Base-by-base conservation (phyloP, 202 grass and related monocot species). In the Setaria viridis region DNA sequence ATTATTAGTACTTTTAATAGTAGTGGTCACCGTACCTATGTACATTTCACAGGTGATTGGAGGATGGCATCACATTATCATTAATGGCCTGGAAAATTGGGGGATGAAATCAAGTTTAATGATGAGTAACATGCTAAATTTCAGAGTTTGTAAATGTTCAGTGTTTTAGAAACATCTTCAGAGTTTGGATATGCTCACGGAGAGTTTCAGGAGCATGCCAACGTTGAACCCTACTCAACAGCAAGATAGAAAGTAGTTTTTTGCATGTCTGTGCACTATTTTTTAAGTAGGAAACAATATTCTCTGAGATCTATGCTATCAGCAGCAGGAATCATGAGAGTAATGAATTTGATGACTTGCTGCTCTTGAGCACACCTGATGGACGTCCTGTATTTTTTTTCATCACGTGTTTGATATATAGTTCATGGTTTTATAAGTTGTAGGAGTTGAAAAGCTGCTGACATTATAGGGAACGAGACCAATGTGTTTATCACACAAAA, bases 311-410 rank as follows among this genome's bases (percentile, higher is more conserved):
- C 39, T 41, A 41, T 41, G 39, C 4, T 41, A 41, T 41, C 4
- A 0, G 39, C 39, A 41, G 39, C 5, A 5, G 4, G 39, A 41
- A 41, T 6, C 5, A 41, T 6, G 39, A 39, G 4, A 4, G 5
- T 41, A 54, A 84, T 78, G 62, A 76, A 46, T 87, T 83, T 68
- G 89, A 86, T 19, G 67, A 69, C 53, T 79, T 86, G 19, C 67
- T 79, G 65, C 54, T 11, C 54, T 82, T 70, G 81, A 80, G 16
- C 35, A 64, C 35, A 84, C 57, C 39, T 41, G 39, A 41, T 41
- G 39, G 39, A 41, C 39, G 39, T 41, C 39, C 39, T 41, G 39
- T 39, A 39, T 39, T 41, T 41, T 41, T 41, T 41, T 41, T 41
- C 4, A 0, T 41, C 39, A 41, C 5, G 4, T 41, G 39, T 41